phyloP scores from a whole-genome alignment of 441 rosid species.

The Gossypium schwendimanii region DNA sequence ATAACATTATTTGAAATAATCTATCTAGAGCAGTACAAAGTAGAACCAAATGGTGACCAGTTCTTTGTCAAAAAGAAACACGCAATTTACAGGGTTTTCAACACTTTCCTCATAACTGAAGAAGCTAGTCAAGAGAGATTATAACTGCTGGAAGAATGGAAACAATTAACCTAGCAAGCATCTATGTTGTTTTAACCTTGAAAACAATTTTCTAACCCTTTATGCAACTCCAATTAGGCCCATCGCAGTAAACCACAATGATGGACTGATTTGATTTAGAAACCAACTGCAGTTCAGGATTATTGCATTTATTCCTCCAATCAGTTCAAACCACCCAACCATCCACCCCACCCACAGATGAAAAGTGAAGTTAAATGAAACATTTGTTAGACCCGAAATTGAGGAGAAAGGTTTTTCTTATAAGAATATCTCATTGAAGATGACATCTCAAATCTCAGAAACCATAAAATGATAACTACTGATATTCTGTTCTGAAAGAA shows the following conservation, averaged over 20 bases:
- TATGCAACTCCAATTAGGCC: neutral
- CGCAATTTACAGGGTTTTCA: neutral
- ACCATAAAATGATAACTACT: neutral
- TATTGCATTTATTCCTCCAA: slow-evolving; percentile 1
- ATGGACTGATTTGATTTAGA: neutral
- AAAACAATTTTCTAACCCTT: neutral
- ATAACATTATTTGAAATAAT: neutral
- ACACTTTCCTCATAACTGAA: neutral
- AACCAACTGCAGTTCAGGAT: neutral
- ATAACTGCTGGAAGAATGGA: neutral
- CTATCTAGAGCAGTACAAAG: neutral
- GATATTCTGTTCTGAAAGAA: neutral
- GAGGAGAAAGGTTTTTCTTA: neutral
- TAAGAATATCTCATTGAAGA: neutral
- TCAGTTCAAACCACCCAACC: neutral
- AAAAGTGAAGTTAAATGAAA: neutral
- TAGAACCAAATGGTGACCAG: neutral
- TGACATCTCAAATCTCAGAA: slow-evolving; percentile 1
- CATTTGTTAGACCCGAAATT: neutral
- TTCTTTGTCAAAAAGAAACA: neutral
- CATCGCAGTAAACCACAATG: neutral
- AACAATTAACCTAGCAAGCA: neutral
- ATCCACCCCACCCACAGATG: neutral
- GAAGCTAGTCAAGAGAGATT: neutral
- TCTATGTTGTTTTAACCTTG: neutral